Conservation (phyloP, 2,329 filamentous ascomycete species). For the Fusarium sp. region DNA sequence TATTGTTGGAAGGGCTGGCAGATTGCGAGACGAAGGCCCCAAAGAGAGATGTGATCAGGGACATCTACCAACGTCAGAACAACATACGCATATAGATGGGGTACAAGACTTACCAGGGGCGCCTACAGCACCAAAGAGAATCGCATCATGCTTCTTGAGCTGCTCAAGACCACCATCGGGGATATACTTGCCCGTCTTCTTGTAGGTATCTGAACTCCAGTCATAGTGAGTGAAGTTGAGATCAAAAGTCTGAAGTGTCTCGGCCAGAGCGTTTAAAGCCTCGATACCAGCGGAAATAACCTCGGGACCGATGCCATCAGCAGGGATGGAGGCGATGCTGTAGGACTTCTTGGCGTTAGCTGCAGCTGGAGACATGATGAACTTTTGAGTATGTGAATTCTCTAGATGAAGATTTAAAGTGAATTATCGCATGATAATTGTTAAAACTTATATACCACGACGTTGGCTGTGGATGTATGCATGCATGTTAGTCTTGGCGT, state of each 20-base stretch:
- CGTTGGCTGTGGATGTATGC: neutral
- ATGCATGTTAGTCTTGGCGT: conserved; percentile 24
- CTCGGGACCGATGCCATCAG: conserved; percentile 74
- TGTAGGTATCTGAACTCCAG: conserved; percentile 77
- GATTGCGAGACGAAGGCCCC: conserved; percentile 74
- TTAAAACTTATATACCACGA: neutral
- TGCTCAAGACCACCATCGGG: conserved; percentile 54
- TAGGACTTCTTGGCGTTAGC: conserved; percentile 54
- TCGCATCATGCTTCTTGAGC: conserved; percentile 65
- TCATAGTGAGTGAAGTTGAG: conserved; percentile 74
- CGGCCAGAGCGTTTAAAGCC: conserved; percentile 68
- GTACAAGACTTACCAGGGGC: conserved; percentile 59
- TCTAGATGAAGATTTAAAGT: neutral
- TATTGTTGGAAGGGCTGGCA: conserved; percentile 75
- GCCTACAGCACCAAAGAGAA: conserved; percentile 75
- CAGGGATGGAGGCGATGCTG: conserved; percentile 71
- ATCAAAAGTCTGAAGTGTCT: conserved; percentile 68
- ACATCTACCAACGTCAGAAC: conserved; percentile 58
- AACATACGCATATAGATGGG: neutral
- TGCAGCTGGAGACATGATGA: conserved; percentile 45
- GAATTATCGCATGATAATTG: neutral
- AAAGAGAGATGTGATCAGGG: conserved; percentile 75
- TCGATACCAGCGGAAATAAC: conserved; percentile 72
- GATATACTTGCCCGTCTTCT: conserved; percentile 70
- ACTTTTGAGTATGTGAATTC: neutral